Evolutionary conservation across 164 flowering plant species (phyloP).

Genomic region (Berberis vulgaris): DNA sequence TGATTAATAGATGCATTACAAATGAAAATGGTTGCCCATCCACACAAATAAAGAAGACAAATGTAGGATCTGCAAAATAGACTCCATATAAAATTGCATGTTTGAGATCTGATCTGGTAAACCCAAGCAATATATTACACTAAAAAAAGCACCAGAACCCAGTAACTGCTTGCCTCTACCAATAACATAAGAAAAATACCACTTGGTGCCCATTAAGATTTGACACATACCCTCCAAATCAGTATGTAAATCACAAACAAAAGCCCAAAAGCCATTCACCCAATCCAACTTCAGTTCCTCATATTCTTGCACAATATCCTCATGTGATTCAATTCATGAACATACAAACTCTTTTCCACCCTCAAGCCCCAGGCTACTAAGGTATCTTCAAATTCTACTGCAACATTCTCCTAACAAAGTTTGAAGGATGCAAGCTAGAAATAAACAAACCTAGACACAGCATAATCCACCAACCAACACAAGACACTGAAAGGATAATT

Average conservation of each 20-base stretch:
- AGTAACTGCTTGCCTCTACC: constrained; percentile 2
- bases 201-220: constrained; percentile 5
- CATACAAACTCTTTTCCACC: constrained; percentile 3
- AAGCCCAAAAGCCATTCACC: constrained; percentile 6
- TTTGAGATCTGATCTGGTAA: not conserved
- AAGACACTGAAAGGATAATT: too few species aligned
- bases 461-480: too few species aligned
- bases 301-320: constrained; percentile 13
- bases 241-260: constrained; percentile 8
- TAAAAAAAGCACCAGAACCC: too few species aligned
- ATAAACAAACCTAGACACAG: not conserved
- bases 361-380: not conserved
- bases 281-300: constrained; percentile 10
- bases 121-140: not conserved
- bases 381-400: not conserved
- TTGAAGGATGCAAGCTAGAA: constrained; percentile 16
- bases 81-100: not conserved
- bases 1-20: too few species aligned
- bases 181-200: constrained; percentile 8
- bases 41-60: not conserved
- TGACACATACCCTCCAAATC: constrained; percentile 5
- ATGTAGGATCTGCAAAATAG: not conserved
- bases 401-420: not conserved
- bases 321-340: constrained; percentile 15
- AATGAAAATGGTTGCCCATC: too few species aligned